Base-by-base conservation (phyloP, 805 yeast genomes). In the Wilhelminamyces savonicus region DNA sequence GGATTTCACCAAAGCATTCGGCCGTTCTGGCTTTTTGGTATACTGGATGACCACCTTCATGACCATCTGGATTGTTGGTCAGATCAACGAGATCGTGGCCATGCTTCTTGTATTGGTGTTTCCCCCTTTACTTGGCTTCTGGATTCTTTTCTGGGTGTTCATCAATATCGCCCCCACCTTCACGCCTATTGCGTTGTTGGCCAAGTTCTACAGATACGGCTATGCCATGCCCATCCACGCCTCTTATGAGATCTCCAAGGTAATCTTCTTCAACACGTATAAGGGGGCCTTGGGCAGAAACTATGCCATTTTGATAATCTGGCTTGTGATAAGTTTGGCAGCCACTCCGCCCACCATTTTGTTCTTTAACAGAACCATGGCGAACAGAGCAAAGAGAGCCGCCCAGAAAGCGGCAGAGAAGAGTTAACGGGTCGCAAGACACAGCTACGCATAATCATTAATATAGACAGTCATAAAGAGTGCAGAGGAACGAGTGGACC, bases 51-150 rank as follows among this genome's bases (percentile, higher is more conserved):
- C 76, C 21, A 66, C 77, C 6, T 83, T 61, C 50, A 41, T 83
- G 28, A 71, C 84, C 5, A 77, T 83, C 84, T 58, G 76, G 38
- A 83, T 88, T 1, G 80, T 82, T 20, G 94, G 94, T 35, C 74
- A 81, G 25, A 77, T 80, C 18, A 80, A 78, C 46, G 92, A 83
- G 53, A 74, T 78, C 37, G 56, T 71, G 42, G 76, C 77, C 1
- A 48, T 76, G 51, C 19, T 81, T 5, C 48, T 71, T 6, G 56
- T 78, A 27, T 54, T 76, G 5, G 32, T 61, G 11, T 64, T 66
- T 29, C 90, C 92, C 1, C 85, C 86, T 16, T 42, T 69, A 30
- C 40, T 79, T 28, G 87, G 88, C 0, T 72, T 80, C 44, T 81
- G 88, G 86, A 48, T 83, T 43, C 59, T 82, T 38, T 64, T 71